Conservation (phyloP, 148 eudicot genomes). For the Rhododendron williamsianum region DNA sequence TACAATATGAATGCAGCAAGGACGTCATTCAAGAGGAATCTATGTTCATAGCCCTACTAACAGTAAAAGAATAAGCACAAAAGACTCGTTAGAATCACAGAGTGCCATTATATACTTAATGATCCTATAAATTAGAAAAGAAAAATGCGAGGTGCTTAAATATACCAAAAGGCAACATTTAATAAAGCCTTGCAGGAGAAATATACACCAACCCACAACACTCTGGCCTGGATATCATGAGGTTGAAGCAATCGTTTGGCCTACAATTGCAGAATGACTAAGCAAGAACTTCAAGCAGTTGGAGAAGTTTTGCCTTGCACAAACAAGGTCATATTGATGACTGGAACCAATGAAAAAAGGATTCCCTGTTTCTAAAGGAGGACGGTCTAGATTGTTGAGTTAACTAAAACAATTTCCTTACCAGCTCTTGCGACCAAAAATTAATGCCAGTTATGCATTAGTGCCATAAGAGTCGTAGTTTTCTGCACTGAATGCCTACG, state of each 20-base stretch:
- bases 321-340: background rate
- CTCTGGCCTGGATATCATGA: background rate
- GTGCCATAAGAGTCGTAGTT: background rate
- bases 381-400: background rate
- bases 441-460: background rate
- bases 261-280: background rate
- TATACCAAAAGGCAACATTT: background rate
- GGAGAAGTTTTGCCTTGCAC: background rate
- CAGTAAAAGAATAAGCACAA: background rate
- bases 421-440: background rate
- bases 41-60: background rate
- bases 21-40: background rate
- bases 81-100: background rate
- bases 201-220: background rate
- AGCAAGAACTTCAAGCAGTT: background rate
- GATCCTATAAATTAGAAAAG: background rate
- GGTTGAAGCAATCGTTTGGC: background rate
- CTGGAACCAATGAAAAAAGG: background rate
- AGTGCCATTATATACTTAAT: background rate
- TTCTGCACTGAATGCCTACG: background rate
- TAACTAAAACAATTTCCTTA: background rate
- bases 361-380: background rate
- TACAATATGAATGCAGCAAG: background rate
- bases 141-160: background rate
- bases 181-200: background rate